These are phyloP conservation scores for Leishmania amazonensis DNA, from an alignment of 208 protist species.

Conservation along the genomic window DNA sequence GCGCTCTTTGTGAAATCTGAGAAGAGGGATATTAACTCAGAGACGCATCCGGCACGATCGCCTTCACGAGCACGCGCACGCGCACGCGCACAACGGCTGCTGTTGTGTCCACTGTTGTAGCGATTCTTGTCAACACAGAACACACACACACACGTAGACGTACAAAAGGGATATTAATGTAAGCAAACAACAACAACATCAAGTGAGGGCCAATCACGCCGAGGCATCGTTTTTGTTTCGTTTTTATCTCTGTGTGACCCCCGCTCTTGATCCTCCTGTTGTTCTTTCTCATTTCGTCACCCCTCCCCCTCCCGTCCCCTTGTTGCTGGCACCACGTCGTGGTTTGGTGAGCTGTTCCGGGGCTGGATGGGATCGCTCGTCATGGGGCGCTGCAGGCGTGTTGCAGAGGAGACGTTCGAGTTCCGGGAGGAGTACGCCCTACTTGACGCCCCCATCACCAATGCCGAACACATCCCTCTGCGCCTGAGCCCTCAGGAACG, in stretches of 20 bases:
- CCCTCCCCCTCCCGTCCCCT: neutral
- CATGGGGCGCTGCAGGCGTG: conserved; percentile 34
- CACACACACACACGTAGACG: neutral
- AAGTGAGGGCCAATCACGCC: neutral
- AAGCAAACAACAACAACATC: neutral
- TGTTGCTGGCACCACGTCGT: conserved; percentile 19
- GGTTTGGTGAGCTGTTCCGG: conserved; percentile 14
- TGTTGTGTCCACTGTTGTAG: neutral
- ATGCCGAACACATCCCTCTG: conserved; percentile 87
- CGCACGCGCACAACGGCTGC: neutral
- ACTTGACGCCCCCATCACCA: conserved; percentile 69
- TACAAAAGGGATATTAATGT: neutral
- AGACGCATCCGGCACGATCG: neutral
- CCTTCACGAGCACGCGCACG: neutral
- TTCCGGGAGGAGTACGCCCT: conserved; percentile 75
- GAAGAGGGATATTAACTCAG: neutral
- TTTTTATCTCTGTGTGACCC: too few relatives aligned
- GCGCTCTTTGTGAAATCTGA: neutral
- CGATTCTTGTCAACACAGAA: neutral
- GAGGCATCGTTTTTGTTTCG: neutral
- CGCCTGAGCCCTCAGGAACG: conserved; percentile 82
- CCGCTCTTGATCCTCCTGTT: neutral
- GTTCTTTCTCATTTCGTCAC: neutral
- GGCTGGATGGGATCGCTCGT: conserved; percentile 32
- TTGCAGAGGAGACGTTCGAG: conserved; percentile 23